Evolutionary conservation across 2,329 filamentous ascomycete genomes (phyloP).

Genomic region (Hymenoscyphus fraxineus): DNA sequence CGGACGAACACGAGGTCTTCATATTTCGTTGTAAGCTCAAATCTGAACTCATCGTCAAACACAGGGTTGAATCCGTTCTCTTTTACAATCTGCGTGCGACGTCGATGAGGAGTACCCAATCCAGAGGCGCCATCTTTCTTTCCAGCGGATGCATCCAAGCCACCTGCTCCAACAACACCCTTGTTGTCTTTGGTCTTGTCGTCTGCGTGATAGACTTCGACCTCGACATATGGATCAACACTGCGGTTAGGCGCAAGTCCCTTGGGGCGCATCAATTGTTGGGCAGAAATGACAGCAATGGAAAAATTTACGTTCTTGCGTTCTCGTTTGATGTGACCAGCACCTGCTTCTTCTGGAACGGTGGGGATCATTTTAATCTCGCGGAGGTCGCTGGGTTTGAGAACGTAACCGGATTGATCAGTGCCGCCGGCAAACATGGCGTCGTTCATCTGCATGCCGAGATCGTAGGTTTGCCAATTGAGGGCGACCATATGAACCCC

Average conservation of each 20-base stretch:
- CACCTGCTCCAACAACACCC: constrained; percentile 62
- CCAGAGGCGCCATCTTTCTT: constrained; percentile 59
- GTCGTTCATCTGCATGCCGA: constrained; percentile 93
- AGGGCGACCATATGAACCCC: constrained; percentile 97
- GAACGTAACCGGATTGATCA: constrained; percentile 85
- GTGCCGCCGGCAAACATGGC: constrained; percentile 93
- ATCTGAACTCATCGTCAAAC: constrained; percentile 75
- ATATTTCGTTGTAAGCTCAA: constrained; percentile 88
- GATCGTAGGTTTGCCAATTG: constrained; percentile 97
- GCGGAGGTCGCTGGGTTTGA: constrained; percentile 85
- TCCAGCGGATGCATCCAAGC: constrained; percentile 56
- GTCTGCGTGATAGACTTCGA: constrained; percentile 91
- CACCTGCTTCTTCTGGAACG: constrained; percentile 46
- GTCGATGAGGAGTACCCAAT: constrained; percentile 68
- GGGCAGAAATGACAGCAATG: constrained; percentile 87
- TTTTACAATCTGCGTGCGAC: constrained; percentile 73
- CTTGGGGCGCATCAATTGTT: constrained; percentile 80
- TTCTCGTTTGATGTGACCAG: constrained; percentile 61
- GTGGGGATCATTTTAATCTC: constrained; percentile 60
- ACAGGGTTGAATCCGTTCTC: constrained; percentile 93
- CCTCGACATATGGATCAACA: constrained; percentile 90
- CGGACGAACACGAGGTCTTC: constrained; percentile 91
- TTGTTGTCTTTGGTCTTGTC: constrained; percentile 88
- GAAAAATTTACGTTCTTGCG: constrained; percentile 80
- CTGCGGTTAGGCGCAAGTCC: constrained; percentile 67